Percentiles rank a stretch among this genome's conserved stretches.
These are phyloP conservation scores for Gigaspora rosea DNA, from an alignment of 192 early-diverging fungal genomes.

Conservation along the genomic window DNA sequence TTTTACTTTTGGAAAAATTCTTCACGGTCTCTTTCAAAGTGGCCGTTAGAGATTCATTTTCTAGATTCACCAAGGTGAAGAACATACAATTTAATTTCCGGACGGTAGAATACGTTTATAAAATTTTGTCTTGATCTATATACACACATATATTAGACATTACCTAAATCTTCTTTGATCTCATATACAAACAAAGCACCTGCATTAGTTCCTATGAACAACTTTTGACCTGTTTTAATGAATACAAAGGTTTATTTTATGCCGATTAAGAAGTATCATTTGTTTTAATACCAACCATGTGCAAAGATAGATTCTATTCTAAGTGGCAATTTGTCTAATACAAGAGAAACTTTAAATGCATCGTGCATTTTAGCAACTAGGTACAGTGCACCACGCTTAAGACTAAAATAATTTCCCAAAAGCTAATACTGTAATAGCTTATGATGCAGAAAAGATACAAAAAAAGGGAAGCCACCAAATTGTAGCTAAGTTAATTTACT, in stretches of 20 bases:
- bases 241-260: constrained; percentile 28
- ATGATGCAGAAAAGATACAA: too few relatives aligned
- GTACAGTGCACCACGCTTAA: too few relatives aligned
- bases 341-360: constrained; percentile 74
- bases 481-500: too few relatives aligned
- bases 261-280: background rate
- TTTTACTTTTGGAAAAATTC: constrained; percentile 66
- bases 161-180: constrained; percentile 60
- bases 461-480: too few relatives aligned
- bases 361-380: constrained; percentile 61
- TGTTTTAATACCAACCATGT: constrained; percentile 44
- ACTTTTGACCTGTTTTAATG: constrained; percentile 58
- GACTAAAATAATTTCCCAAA: too few relatives aligned
- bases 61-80: constrained; percentile 30
- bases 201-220: constrained; percentile 69
- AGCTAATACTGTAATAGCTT: too few relatives aligned
- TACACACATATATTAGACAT: background rate
- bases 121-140: background rate
- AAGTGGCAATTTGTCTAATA: constrained; percentile 69
- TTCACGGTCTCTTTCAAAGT: constrained; percentile 67
- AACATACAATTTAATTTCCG: background rate
- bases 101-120: too few relatives aligned
- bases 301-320: constrained; percentile 75
- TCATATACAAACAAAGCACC: constrained; percentile 73
- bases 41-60: constrained; percentile 55